These are phyloP conservation scores for Aspergillus ellipticus DNA, from an alignment of 495 filamentous ascomycete genomes.

Conservation along the genomic window DNA sequence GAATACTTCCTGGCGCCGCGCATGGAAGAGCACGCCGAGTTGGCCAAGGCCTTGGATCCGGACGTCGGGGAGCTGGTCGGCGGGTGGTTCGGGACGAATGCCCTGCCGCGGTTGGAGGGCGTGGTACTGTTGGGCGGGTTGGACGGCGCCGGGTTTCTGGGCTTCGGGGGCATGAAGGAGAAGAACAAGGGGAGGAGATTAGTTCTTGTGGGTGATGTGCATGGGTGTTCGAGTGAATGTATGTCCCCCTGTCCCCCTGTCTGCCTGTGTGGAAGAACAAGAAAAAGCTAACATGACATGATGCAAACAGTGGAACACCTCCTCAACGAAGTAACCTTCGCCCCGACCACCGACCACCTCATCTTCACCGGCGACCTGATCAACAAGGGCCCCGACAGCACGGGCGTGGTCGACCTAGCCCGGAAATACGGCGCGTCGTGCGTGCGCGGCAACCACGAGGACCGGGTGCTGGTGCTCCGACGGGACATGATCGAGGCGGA, in stretches of 20 bases:
- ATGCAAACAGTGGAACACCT: conserved; percentile 54
- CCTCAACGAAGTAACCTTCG: conserved; percentile 63
- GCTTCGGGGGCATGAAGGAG: background rate
- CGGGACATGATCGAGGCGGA: conserved; percentile 34
- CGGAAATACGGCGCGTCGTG: conserved; percentile 65
- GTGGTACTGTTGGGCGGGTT: conserved; percentile 34
- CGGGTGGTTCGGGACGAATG: conserved; percentile 49
- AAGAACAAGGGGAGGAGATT: conserved; percentile 38
- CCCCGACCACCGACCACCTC: conserved; percentile 64
- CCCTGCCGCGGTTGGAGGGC: conserved; percentile 43
- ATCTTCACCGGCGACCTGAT: conserved; percentile 82
- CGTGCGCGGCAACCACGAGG: conserved; percentile 93
- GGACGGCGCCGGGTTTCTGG: conserved; percentile 19
- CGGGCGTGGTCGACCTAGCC: conserved; percentile 72
- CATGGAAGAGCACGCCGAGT: conserved; percentile 32
- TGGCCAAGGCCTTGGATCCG: conserved; percentile 37
- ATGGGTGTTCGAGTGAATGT: conserved; percentile 72
- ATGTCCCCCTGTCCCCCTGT: conserved; percentile 28
- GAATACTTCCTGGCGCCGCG: conserved; percentile 34
- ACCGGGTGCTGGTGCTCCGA: conserved; percentile 62
- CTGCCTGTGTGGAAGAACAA: no score
- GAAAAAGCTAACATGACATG: conserved; percentile 4
- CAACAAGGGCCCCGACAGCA: conserved; percentile 81
- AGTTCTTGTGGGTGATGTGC: conserved; percentile 83
- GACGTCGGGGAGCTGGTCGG: conserved; percentile 26